A percentile compares a stretch with the other conserved stretches of the same genome.
These are phyloP conservation scores for Solanum pinnatisectum DNA, from an alignment of 257 asterid species.

Conservation along the genomic window DNA sequence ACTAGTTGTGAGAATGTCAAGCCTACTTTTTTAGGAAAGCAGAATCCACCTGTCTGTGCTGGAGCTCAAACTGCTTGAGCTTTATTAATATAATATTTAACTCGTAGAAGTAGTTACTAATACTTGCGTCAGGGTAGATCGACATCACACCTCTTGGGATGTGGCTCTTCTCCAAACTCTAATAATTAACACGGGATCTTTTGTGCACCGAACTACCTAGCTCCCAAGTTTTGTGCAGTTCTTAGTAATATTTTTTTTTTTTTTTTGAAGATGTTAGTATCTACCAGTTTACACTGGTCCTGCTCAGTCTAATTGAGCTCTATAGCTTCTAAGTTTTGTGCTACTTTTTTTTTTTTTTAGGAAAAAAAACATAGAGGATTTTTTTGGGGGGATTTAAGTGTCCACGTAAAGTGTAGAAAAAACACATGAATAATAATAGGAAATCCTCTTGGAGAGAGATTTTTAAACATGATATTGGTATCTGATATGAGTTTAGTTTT, in stretches of 20 bases:
- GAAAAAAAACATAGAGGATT: not conserved
- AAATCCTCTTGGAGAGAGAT: not conserved
- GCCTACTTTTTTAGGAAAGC: conserved; percentile 16
- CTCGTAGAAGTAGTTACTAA: not conserved
- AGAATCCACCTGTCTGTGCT: conserved; percentile 15
- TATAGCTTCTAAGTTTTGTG: not conserved
- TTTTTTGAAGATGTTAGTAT: not conserved
- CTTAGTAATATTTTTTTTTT: not conserved
- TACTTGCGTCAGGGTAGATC: not conserved
- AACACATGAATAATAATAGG: not conserved
- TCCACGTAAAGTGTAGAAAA: not conserved
- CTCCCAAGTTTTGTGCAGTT: not conserved
- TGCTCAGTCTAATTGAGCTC: not conserved
- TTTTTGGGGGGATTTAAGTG: not conserved
- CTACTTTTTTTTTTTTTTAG: not conserved
- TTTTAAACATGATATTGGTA: not conserved
- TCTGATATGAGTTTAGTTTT: not conserved
- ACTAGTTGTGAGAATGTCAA: conserved; percentile 24
- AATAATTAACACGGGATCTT: not conserved
- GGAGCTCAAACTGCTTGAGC: not conserved
- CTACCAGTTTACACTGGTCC: not conserved
- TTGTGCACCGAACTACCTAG: not conserved
- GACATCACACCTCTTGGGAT: not conserved
- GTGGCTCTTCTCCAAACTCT: too few relatives aligned
- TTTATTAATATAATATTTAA: not conserved